A percentile compares a stretch with the other conserved stretches of the same genome.
phyloP scores from a whole-genome alignment of 108 stramenopile genomes.

The Parmales sp. region DNA sequence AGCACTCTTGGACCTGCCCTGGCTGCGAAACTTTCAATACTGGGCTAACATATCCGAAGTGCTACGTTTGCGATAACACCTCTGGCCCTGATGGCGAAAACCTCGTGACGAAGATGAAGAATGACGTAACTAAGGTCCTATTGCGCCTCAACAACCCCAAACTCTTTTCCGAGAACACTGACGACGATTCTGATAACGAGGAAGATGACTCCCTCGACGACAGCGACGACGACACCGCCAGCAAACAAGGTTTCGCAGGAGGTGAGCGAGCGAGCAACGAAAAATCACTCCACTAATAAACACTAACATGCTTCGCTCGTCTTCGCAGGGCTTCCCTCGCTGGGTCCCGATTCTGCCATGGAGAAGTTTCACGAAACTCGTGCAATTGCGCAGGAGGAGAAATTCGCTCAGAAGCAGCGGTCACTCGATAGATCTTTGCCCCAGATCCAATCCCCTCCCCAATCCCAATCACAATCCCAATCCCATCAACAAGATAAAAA shows the following conservation, averaged over 20 bases:
- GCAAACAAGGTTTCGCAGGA: not conserved
- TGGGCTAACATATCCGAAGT: not conserved
- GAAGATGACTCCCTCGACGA: not conserved
- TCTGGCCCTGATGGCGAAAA: not conserved
- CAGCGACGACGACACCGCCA: not conserved
- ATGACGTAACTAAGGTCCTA: not conserved
- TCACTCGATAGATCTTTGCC: too few species aligned
- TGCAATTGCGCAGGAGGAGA: too few species aligned
- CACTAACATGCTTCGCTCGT: too few species aligned
- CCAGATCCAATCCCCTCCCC: too few species aligned
- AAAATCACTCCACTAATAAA: too few species aligned
- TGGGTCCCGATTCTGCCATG: not conserved
- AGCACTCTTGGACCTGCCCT: not conserved
- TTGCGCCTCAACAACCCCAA: not conserved
- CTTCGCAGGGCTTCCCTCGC: not conserved
- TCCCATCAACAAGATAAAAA: too few species aligned
- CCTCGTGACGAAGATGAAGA: slow-evolving; percentile 12
- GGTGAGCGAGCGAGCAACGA: too few species aligned
- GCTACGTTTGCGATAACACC: slow-evolving; percentile 3
- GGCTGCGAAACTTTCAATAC: slow-evolving; percentile 1
- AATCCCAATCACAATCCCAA: too few species aligned
- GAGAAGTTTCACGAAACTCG: slow-evolving; percentile 2
- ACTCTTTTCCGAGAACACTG: not conserved
- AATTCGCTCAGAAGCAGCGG: too few species aligned
- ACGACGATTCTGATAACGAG: not conserved